These are phyloP conservation scores for Scedosporium minutisporum DNA, from an alignment of 2,329 filamentous ascomycete genomes.

Conservation along the genomic window DNA sequence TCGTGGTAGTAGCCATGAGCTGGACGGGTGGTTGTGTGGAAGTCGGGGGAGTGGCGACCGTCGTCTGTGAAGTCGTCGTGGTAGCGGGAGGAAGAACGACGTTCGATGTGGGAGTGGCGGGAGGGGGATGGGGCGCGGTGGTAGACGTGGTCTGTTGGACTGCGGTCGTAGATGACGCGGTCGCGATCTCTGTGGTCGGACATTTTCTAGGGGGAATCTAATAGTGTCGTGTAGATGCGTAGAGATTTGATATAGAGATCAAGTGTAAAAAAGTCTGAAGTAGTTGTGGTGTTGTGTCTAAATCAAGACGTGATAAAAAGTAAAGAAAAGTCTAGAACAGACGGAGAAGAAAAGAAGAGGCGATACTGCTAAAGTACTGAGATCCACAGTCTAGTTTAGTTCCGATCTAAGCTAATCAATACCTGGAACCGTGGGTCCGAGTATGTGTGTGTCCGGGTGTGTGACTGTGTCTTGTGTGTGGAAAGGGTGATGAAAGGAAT, in stretches of 20 bases:
- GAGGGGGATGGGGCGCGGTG: constrained; percentile 21
- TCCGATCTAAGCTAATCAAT: too few species aligned
- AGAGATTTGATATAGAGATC: background rate
- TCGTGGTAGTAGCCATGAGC: constrained; percentile 50
- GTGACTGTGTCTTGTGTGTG: background rate
- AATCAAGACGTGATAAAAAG: background rate
- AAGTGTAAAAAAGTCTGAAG: background rate
- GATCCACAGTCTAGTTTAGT: background rate
- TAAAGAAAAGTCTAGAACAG: background rate
- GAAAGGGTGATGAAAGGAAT: background rate
- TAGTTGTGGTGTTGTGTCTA: background rate
- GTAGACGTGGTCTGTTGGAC: constrained; percentile 20
- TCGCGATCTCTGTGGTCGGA: constrained; percentile 2
- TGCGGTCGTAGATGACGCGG: constrained; percentile 20
- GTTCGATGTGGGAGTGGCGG: constrained; percentile 13
- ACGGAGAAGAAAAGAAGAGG: background rate
- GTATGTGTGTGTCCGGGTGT: too few species aligned
- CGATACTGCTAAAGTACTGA: background rate
- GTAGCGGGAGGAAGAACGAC: constrained; percentile 28
- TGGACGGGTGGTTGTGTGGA: constrained; percentile 36
- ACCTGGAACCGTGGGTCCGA: too few species aligned
- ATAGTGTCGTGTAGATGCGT: background rate
- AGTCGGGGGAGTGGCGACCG: constrained; percentile 30
- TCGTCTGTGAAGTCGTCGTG: constrained; percentile 41
- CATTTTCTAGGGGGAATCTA: background rate